phyloP scores from a whole-genome alignment of 2,329 filamentous ascomycete genomes.

The Mollisiaceae sp. region DNA sequence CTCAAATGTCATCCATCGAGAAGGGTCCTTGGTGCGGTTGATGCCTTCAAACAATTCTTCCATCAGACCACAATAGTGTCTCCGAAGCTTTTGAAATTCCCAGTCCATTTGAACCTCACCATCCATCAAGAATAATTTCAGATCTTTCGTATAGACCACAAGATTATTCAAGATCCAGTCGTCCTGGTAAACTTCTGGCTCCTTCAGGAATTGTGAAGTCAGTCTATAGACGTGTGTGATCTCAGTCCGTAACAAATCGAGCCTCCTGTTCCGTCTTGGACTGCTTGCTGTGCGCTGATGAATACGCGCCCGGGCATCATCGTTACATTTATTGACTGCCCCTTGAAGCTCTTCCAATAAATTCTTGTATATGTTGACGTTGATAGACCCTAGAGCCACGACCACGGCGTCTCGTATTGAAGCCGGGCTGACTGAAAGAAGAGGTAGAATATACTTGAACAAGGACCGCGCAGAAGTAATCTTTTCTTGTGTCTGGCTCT shows the following conservation, averaged over 20 bases:
- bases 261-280: constrained; percentile 79
- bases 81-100: constrained; percentile 88
- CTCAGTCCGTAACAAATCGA: constrained; percentile 87
- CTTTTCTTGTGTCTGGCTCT: constrained; percentile 70
- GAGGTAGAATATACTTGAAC: constrained; percentile 89
- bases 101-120: constrained; percentile 93
- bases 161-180: constrained; percentile 92
- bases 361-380: constrained; percentile 89
- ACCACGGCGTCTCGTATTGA: constrained; percentile 91
- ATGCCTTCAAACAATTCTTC: constrained; percentile 93
- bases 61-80: constrained; percentile 92
- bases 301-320: constrained; percentile 84
- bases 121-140: constrained; percentile 94
- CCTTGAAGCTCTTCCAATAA: constrained; percentile 89
- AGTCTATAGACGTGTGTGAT: constrained; percentile 96
- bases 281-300: constrained; percentile 87
- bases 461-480: constrained; percentile 87
- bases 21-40: constrained; percentile 81
- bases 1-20: constrained; percentile 97
- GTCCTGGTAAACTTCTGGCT: constrained; percentile 78
- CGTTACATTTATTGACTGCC: constrained; percentile 83
- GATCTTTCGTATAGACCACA: constrained; percentile 85
- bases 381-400: constrained; percentile 90
- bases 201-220: constrained; percentile 85
- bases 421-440: constrained; percentile 78